Conservation (phyloP, 805 yeast species). For the Wickerhamomyces hampshirensis region DNA sequence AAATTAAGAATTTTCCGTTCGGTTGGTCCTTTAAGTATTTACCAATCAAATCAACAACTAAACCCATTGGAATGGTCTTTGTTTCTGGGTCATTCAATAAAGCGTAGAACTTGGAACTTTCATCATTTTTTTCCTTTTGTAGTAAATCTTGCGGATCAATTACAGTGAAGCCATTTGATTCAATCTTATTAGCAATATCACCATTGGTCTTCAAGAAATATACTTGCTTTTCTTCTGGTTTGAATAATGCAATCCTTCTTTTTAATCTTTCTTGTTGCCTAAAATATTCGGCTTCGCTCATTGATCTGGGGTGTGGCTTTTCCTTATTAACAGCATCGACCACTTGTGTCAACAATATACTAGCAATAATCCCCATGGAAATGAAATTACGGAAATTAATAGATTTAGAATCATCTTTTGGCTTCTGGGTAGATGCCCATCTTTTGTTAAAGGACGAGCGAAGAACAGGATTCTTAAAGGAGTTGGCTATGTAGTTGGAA, state of each 20-base stretch:
- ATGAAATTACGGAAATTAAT: constrained; percentile 38
- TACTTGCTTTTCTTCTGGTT: constrained; percentile 36
- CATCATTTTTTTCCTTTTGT: constrained; percentile 38
- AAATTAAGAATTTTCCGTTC: constrained; percentile 37
- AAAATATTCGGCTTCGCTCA: constrained; percentile 37
- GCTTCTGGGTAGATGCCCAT: constrained; percentile 5
- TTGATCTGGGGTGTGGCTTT: constrained; percentile 27
- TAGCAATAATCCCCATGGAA: constrained; percentile 40
- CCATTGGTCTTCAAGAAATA: constrained; percentile 30
- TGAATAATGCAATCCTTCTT: constrained; percentile 41
- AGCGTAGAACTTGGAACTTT: constrained; percentile 43
- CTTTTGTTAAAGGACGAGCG: no score
- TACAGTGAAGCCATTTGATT: constrained; percentile 24
- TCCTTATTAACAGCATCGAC: constrained; percentile 32
- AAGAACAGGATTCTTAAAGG: no score
- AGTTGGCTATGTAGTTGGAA: no score
- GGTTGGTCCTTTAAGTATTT: constrained; percentile 24
- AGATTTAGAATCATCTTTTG: constrained; percentile 17
- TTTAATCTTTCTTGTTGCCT: constrained; percentile 43
- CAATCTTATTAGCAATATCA: constrained; percentile 11
- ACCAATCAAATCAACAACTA: constrained; percentile 29
- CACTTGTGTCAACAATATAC: constrained; percentile 36
- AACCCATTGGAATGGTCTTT: constrained; percentile 30
- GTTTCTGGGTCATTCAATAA: constrained; percentile 38
- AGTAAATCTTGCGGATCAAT: constrained; percentile 50